Evolutionary conservation across 106 monocot genomes (phyloP), one percentile per base, ranked within the genome.

Genomic region (Hemerocallis citrina): DNA sequence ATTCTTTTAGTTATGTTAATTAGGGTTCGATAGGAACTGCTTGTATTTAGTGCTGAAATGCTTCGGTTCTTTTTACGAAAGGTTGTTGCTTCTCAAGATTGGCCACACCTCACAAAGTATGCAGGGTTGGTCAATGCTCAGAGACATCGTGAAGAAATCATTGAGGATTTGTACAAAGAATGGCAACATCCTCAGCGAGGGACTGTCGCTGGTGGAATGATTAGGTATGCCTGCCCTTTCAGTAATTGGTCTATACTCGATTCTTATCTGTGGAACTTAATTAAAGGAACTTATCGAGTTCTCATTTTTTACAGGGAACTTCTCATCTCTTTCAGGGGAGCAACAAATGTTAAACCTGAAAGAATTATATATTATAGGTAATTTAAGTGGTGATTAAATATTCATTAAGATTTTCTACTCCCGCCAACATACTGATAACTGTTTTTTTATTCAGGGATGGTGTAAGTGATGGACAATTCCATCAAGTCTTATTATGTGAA

Each of bases 381-480:
- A 22, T 6, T 50, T 19, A n/a, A n/a, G n/a, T n/a, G n/a, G n/a
- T n/a, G 13, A 63, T 11, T 12, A 44, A 0, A 34, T 7, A 21
- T 31, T 46, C 14, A 20, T 24, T 62, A 29, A 1, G 3, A 34
- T 27, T 23, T 44, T 31, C 46, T 59, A 13, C 60, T 22, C 17
- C 8, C 7, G 11, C 44, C 7, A 13, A 12, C 20, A 27, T 40
- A 22, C 23, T 59, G n/a, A n/a, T n/a, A n/a, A 12, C 20, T 29
- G 51, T 11, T 36, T 1, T 20, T 65, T 38, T 48, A 21, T 59
- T 32, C 69, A 85, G 85, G 66, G 85, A 80, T 57, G 80, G 85
- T 42, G 80, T 85, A 2, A 85, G 85, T 17, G 85, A 85, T 42
- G 85, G 85, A 6, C 85, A 85, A n/a, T 85, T 85, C 38, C 70